Conservation (phyloP, 495 filamentous ascomycete species). For the Venustampulla echinocandica region DNA sequence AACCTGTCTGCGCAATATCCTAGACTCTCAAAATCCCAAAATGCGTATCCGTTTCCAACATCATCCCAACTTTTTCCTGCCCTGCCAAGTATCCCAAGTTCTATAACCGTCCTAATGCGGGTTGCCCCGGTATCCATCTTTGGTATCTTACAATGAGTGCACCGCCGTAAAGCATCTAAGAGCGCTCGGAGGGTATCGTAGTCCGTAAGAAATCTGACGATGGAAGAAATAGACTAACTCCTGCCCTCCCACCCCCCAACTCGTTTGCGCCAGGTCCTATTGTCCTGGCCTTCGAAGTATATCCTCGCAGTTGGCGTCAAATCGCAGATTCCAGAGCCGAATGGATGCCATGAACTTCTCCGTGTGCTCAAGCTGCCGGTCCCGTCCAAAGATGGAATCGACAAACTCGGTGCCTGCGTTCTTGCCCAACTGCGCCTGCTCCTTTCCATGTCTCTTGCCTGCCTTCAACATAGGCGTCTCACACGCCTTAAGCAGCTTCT, state of each 20-base stretch:
- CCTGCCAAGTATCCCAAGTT: no score
- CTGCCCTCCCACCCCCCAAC: no score
- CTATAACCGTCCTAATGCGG: no score
- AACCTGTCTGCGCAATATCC: no score
- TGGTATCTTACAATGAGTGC: conserved; percentile 9
- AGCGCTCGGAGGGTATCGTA: conserved; percentile 20
- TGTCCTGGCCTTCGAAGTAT: conserved; percentile 45
- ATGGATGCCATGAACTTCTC: conserved; percentile 90
- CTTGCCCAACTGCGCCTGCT: conserved; percentile 74
- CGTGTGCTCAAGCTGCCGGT: conserved; percentile 86
- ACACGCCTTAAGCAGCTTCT: conserved; percentile 78
- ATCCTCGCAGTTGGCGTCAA: conserved; percentile 93
- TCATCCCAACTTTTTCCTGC: conserved; percentile 12
- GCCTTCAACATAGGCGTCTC: conserved; percentile 78
- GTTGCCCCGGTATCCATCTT: conserved; percentile 6
- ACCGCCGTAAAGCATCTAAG: conserved; percentile 1
- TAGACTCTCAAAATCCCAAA: background rate
- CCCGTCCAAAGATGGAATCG: conserved; percentile 89
- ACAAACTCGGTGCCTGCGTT: conserved; percentile 94
- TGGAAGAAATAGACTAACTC: conserved; percentile 9
- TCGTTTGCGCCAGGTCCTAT: conserved; percentile 13
- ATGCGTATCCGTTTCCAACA: no score
- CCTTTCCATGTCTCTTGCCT: conserved; percentile 49
- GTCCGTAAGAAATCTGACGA: conserved; percentile 14
- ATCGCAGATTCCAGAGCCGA: conserved; percentile 89